These are phyloP conservation scores for Dryas integrifolia DNA, from an alignment of 331 rosid genomes.

Conservation along the genomic window DNA sequence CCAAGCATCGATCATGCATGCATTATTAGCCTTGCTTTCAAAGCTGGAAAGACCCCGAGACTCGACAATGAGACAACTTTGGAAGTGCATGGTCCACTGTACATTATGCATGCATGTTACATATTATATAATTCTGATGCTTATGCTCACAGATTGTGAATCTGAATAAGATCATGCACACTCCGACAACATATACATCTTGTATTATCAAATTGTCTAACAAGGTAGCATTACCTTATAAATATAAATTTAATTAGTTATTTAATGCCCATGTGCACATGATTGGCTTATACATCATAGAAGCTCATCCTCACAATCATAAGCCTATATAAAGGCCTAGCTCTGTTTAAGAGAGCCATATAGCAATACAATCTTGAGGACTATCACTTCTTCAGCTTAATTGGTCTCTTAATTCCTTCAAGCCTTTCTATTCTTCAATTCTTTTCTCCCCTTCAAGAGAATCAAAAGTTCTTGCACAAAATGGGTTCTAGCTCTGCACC, in stretches of 20 bases:
- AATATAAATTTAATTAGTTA: neutral
- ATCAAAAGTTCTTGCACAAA: neutral
- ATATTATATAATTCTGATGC: neutral
- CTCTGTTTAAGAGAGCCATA: constrained; percentile 1
- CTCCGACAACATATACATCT: neutral
- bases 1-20: neutral
- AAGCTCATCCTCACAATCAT: neutral
- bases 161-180: too few species aligned
- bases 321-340: neutral
- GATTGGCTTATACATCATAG: neutral
- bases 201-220: too few species aligned
- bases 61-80: neutral
- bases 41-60: neutral
- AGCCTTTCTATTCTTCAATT: neutral
- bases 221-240: too few species aligned
- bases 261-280: constrained; percentile 1
- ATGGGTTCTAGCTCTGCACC: constrained; percentile 7
- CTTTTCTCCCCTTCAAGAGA: neutral
- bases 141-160: neutral
- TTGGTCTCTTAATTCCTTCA: neutral
- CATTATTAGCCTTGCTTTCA: neutral
- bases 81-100: neutral
- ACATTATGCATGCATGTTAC: neutral
- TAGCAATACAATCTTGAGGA: neutral
- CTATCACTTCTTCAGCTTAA: neutral